phyloP scores from a whole-genome alignment of 2,329 filamentous ascomycete genomes.

The Fusarium torulosum region DNA sequence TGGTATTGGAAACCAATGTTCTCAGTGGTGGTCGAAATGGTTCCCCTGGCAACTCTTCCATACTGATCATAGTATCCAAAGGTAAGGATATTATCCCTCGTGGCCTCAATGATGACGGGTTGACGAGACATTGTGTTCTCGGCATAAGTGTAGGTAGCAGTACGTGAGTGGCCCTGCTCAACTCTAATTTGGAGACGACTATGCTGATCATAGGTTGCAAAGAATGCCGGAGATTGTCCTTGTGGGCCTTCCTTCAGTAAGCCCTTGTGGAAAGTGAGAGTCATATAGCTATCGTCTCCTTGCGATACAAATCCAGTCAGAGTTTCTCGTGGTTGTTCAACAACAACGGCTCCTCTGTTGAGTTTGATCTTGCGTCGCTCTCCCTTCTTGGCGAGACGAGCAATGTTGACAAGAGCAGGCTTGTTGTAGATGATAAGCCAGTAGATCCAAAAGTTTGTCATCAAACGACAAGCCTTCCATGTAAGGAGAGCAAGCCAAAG shows the following conservation, averaged over 20 bases:
- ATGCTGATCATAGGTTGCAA: conserved; percentile 3
- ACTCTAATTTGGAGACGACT: background rate
- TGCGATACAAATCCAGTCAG: conserved; percentile 2
- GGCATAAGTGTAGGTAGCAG: conserved; percentile 27
- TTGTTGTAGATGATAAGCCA: conserved; percentile 5
- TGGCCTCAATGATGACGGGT: conserved; percentile 18
- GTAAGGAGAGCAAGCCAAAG: background rate
- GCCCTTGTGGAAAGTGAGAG: conserved; percentile 3
- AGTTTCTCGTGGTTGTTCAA: conserved; percentile 2
- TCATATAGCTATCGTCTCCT: conserved; percentile 4
- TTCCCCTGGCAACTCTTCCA: conserved; percentile 30
- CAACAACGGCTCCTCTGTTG: conserved; percentile 1
- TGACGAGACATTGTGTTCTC: conserved; percentile 14
- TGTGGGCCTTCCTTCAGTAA: background rate
- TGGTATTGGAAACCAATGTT: conserved; percentile 37
- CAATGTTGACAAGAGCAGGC: conserved; percentile 5
- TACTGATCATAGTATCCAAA: conserved; percentile 35
- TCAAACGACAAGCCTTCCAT: background rate
- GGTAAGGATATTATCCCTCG: conserved; percentile 6
- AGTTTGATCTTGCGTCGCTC: conserved; percentile 13
- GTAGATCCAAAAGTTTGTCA: background rate
- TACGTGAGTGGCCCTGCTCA: background rate
- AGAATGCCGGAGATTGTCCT: background rate
- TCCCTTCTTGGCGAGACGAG: conserved; percentile 7
- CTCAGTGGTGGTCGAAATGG: background rate